Conservation (phyloP, 2,329 filamentous ascomycete species). For the Dactylellina sp. region DNA sequence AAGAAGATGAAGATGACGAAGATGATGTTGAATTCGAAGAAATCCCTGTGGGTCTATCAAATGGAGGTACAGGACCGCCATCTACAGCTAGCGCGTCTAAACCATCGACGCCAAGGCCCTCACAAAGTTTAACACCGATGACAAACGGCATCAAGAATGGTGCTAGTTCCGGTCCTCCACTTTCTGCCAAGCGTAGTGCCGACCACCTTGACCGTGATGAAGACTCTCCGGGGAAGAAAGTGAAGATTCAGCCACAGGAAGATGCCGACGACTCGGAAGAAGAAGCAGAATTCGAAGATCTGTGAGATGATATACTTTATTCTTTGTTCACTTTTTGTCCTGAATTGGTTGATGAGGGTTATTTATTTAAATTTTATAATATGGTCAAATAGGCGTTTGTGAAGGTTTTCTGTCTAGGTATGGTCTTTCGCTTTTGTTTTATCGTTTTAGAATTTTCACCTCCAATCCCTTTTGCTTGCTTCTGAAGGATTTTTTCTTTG, state of each 20-base stretch:
- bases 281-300: conserved; percentile 61
- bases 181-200: conserved; percentile 43
- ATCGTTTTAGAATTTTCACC: too few relatives aligned
- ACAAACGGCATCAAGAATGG: conserved; percentile 40
- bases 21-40: conserved; percentile 65
- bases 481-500: too few relatives aligned
- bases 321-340: neutral
- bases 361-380: too few relatives aligned
- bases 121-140: conserved; percentile 32
- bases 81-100: conserved; percentile 62
- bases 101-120: conserved; percentile 46
- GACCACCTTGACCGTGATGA: conserved; percentile 59
- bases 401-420: neutral
- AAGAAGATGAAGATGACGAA: conserved; percentile 65
- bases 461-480: too few relatives aligned
- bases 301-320: conserved; percentile 40
- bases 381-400: conserved; percentile 9
- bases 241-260: conserved; percentile 63
- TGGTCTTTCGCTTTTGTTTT: neutral
- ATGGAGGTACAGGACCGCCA: conserved; percentile 61
- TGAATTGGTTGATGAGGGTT: too few relatives aligned
- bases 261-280: conserved; percentile 60
- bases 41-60: conserved; percentile 63
- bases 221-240: conserved; percentile 64
- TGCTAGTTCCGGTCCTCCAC: conserved; percentile 2